Evolutionary conservation across 148 eudicot species (phyloP).

Genomic region (Polygonum aviculare): DNA sequence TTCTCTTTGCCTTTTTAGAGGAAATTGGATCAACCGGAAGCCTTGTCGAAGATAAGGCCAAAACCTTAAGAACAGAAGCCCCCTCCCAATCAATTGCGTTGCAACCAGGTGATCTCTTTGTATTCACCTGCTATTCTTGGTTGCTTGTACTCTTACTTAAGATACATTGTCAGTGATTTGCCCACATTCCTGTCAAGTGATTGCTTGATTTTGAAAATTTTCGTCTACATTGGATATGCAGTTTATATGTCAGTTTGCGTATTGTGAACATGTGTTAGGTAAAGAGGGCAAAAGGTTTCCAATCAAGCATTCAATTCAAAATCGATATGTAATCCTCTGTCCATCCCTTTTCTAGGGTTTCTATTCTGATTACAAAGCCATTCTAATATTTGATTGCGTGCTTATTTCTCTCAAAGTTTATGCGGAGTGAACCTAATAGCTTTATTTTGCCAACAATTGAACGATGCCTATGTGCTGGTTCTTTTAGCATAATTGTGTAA

Average conservation of each 20-base stretch:
- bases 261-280: slow-evolving; percentile 25
- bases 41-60: slow-evolving; percentile 84
- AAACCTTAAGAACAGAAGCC: slow-evolving; percentile 84
- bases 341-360: slow-evolving; percentile 1
- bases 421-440: not conserved
- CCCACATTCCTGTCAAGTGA: not conserved
- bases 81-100: slow-evolving; percentile 78
- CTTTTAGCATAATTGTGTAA: not conserved
- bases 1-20: slow-evolving; percentile 34
- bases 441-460: not conserved
- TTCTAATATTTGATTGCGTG: not conserved
- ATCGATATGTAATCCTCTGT: too few relatives aligned
- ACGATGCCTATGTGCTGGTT: not conserved
- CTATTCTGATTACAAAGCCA: not conserved
- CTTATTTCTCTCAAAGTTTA: not conserved
- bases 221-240: not conserved
- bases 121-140: not conserved
- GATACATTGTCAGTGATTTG: not conserved
- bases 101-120: slow-evolving; percentile 25
- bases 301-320: not conserved
- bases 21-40: slow-evolving; percentile 91
- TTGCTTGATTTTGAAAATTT: not conserved
- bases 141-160: not conserved
- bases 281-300: not conserved
- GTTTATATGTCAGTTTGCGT: slow-evolving; percentile 25